Evolutionary conservation across 2,329 filamentous ascomycete genomes (phyloP), one percentile per base, ranked within the genome.

Genomic region (Ciborinia camelliae): DNA sequence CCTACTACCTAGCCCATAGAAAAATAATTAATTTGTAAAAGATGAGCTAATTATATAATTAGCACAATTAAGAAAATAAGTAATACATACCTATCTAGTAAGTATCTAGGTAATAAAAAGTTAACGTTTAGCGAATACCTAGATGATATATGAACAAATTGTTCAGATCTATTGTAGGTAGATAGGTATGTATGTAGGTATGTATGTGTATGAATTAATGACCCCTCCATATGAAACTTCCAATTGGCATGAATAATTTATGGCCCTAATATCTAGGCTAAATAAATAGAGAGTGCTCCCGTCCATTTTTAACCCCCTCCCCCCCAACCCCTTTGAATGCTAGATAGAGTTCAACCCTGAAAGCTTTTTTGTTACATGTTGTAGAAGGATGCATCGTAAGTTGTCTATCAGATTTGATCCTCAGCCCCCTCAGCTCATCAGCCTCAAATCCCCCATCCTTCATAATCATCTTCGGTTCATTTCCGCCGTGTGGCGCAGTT

Each of bases 401-500:
- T 57, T 30, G 39, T 57, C 39, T 57, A 57, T 57, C 54, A 45
- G 28, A 45, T 23, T 45, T 32, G 12, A n/a, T 39, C 54, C 39
- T 35, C 51, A 39, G 30, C 41, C 41, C 61, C 15, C 41, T 63
- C 30, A n/a, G 23, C 61, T 35, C 30, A 18, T 35, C 28, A 35
- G n/a, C 30, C 23, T 7, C 41, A 48, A 35, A 48, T 10, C 10
- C 55, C 20, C 26, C 32, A n/a, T 30, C n/a, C 12, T 45, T 8
- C 47, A 15, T 43, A 12, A 62, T 37, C 55, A 65, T 62, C 69
- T 67, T 57, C 69, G 69, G 39, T 64, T 70, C 64, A 71, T 68
- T 63, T 74, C 73, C 47, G 65, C 70, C 5, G 67, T 59, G 55
- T 72, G 69, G 6, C 72, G 69, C 61, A 75, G 60, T 82, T 98